A percentile compares a stretch with the other conserved stretches of the same genome.
Conservation (phyloP, 2,329 filamentous ascomycete genomes). For the Claviceps fusiformis region DNA sequence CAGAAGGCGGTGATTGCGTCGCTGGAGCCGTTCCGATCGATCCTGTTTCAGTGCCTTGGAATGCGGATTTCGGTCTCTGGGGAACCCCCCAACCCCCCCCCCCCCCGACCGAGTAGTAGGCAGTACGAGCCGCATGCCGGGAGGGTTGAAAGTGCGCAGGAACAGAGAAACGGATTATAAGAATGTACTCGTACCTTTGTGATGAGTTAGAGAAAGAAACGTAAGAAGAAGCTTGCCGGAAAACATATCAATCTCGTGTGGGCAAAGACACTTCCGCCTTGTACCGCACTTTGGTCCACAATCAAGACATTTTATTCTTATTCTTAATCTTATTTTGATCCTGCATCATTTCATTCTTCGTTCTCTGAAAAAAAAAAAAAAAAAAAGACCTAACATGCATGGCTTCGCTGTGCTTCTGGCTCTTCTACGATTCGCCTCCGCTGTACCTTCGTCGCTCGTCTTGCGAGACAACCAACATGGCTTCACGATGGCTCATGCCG, state of each 20-base stretch:
- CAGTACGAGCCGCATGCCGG: not conserved
- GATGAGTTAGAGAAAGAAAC: not conserved
- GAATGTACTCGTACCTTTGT: not conserved
- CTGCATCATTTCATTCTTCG: too few relatives aligned
- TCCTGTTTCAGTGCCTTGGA: not conserved
- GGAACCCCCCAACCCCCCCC: not conserved
- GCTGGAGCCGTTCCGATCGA: not conserved
- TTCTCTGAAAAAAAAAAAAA: too few relatives aligned
- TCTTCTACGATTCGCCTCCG: conserved; percentile 9
- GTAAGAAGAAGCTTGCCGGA: not conserved
- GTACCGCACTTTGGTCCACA: not conserved
- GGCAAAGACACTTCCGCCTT: not conserved
- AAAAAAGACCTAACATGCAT: not conserved
- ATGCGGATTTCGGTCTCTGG: not conserved
- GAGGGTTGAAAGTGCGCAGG: too few relatives aligned
- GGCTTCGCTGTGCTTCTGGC: conserved; percentile 6
- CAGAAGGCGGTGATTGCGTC: too few relatives aligned
- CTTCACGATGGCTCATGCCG: conserved; percentile 20
- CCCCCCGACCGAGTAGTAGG: not conserved
- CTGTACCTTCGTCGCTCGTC: conserved; percentile 7
- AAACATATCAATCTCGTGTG: not conserved
- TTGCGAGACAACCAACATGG: conserved; percentile 4
- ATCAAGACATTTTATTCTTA: not conserved
- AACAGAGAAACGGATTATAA: not conserved
- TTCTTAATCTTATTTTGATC: not conserved